Evolutionary conservation across 768 basidiomycete genomes (phyloP), one percentile per base, ranked within the genome.

Genomic region (Tephrocybe sp.): DNA sequence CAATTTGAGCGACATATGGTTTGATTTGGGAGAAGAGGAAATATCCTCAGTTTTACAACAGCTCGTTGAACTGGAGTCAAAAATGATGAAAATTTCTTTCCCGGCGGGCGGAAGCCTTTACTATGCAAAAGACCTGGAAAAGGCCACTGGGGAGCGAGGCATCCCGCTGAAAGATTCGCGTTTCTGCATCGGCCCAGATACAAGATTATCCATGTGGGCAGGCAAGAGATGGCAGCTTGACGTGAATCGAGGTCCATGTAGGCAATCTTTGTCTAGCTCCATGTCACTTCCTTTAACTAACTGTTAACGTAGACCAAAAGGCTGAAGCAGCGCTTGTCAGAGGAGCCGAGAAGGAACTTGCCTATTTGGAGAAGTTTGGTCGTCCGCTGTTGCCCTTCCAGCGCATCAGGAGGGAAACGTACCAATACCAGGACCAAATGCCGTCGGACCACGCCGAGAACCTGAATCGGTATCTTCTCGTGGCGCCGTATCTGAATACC

Each of bases 41-140:
- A 62, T 77, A 56, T 49, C 60, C 56, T 78, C 74, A 0, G 39
- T 79, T 64, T 45, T 67, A 45, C 70, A 66, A 42, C 74, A 80
- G 55, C 64, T 80, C 60, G 65, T 58, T 64, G 18, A 78, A 54
- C 65, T 82, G 57, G 77, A 80, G 62, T 68, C 72, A 0, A 43
- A 54, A 7, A 75, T 78, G 67, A 77, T 77, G 76, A 72, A 69
- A 16, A 64, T 71, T 5, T 5, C 67, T 52, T 78, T 78, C 56
- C 77, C 74, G 19, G 76, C 73, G 63, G 73, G 76, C 42, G 75
- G 77, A 67, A 75, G 75, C 66, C 66, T 79, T 0, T 79, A 78
- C 65, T 79, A 67, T 45, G 37, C 68, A 6, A 6, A 71, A 13
- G 78, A 80, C 67, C 47, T 79, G 63, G 64, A 71, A 61, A 73